A percentile compares a stretch with the other conserved stretches of the same genome.
Evolutionary conservation across 176 grass and related monocot species (phyloP).

Genomic region (Avena eriantha): DNA sequence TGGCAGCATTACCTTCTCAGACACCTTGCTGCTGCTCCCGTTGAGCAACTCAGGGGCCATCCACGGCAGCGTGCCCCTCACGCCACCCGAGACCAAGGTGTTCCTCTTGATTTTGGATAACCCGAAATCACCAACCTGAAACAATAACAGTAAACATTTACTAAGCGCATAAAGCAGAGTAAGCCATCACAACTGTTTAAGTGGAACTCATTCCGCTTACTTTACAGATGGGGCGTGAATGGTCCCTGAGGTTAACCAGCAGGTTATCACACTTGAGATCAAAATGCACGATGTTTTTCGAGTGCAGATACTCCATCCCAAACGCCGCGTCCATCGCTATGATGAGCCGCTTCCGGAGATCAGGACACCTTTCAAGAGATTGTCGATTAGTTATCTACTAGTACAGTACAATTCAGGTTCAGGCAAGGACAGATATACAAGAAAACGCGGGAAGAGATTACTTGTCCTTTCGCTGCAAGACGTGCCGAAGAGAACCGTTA

Average conservation of each 20-base stretch:
- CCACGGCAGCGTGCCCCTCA: slow-evolving; percentile 41
- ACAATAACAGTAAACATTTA: slow-evolving; percentile 5
- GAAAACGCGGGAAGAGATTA: slow-evolving; percentile 45
- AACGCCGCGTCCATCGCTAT: slow-evolving; percentile 85
- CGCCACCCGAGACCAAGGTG: slow-evolving; percentile 92
- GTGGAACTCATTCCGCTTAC: slow-evolving; percentile 34
- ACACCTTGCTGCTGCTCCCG: slow-evolving; percentile 73
- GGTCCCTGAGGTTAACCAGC: slow-evolving; percentile 87
- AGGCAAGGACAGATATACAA: slow-evolving; percentile 20
- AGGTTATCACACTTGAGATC: slow-evolving; percentile 92
- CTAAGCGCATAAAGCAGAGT: not conserved
- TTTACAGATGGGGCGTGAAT: slow-evolving; percentile 80
- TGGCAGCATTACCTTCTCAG: slow-evolving; percentile 49
- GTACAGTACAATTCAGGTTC: slow-evolving; percentile 26
- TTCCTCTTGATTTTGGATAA: slow-evolving; percentile 63
- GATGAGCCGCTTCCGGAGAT: slow-evolving; percentile 66
- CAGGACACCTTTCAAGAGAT: slow-evolving; percentile 46
- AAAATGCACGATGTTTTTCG: slow-evolving; percentile 84
- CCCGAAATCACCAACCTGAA: slow-evolving; percentile 81
- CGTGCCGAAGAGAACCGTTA: slow-evolving; percentile 88
- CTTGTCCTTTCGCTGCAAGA: slow-evolving; percentile 89
- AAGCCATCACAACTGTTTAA: not conserved
- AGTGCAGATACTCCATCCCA: slow-evolving; percentile 90
- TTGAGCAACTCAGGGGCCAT: slow-evolving; percentile 44
- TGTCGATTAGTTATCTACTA: not conserved